Evolutionary conservation across 2,329 filamentous ascomycete genomes (phyloP).

Genomic region (Aspergillus ibericus): DNA sequence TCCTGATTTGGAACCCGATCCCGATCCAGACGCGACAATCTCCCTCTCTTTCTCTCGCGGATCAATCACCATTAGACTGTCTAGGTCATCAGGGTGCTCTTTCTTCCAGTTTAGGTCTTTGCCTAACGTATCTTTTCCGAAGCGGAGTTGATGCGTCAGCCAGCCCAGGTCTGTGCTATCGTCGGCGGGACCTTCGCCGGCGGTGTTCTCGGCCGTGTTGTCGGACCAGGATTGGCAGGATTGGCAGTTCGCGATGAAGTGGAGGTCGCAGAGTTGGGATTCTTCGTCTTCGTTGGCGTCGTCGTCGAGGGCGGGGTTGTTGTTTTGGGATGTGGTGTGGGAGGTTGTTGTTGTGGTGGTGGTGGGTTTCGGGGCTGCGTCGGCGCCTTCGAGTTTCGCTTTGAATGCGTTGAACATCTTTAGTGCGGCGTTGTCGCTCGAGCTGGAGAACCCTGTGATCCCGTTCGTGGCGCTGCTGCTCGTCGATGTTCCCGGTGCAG

Average conservation of each 20-base stretch:
- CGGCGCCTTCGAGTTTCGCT: constrained; percentile 63
- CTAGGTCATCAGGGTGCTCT: constrained; percentile 79
- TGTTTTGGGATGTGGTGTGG: constrained; percentile 10
- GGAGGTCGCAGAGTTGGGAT: constrained; percentile 79
- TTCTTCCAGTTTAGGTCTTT: constrained; percentile 88
- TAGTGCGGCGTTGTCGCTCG: constrained; percentile 63
- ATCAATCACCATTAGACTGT: constrained; percentile 81
- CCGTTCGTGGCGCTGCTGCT: constrained; percentile 50
- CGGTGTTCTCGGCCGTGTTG: constrained; percentile 34
- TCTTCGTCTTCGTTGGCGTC: constrained; percentile 65
- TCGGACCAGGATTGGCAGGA: constrained; percentile 85
- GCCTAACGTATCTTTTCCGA: constrained; percentile 84
- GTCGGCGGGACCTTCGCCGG: constrained; percentile 53
- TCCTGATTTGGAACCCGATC: constrained; percentile 57
- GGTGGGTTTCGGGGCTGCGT: constrained; percentile 25
- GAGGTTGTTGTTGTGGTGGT: constrained; percentile 8
- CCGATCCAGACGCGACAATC: constrained; percentile 58
- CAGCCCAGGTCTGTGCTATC: constrained; percentile 62
- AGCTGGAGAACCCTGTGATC: constrained; percentile 52
- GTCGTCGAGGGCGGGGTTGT: constrained; percentile 13
- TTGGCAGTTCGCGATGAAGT: constrained; percentile 94
- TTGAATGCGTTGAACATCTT: constrained; percentile 77
- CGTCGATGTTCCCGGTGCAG: constrained; percentile 33
- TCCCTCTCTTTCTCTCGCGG: constrained; percentile 78
- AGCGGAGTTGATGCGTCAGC: constrained; percentile 83